Base-by-base conservation (phyloP, 306 rosid genomes). In the Biancaea sappan region DNA sequence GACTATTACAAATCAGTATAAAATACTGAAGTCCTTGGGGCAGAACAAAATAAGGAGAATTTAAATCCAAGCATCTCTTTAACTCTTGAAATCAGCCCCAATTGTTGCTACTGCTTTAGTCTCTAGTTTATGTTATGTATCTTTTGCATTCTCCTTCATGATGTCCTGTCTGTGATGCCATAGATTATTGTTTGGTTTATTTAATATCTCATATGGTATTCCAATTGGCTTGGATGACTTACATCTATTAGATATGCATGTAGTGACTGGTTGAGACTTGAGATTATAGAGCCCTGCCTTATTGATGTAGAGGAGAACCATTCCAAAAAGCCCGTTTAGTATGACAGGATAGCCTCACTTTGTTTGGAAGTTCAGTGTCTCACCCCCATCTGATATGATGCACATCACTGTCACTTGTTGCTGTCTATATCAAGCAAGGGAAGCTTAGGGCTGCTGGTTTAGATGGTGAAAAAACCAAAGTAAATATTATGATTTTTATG, bases 11-110 rank as follows among this genome's bases (percentile, higher is more conserved):
- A 9, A 34, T 18, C 46, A 34, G 19, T 18, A 34, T 61, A 26
- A 61, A 61, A 61, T 34, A 4, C 28, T 34, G 67, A 61, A 18
- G 22, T 61, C 67, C n/a, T 61, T 32, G 29, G n/a, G 18, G 67
- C 3, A 34, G 67, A 22, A 38, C 8, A 26, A 34, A 34, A 28
- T 61, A 19, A n/a, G 47, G 34, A 32, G 25, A n/a, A 18, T 32
- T 35, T 3, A 28, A 57, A 22, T 57, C 63, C 8, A 9, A 61
- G 28, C 8, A 61, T 18, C 28, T 37, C 13, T 61, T 34, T n/a
- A 35, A 29, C 26, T n/a, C 28, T n/a, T 32, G 46, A 61, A 60
- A 61, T 8, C 29, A 9, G 46, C 28, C 67, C 26, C n/a, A 9
- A 7, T 21, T 35, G 22, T 61, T 61, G 67, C 66, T 8, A 18